Conservation (phyloP, 2,329 filamentous ascomycete genomes). For the Endothia cerciana region DNA sequence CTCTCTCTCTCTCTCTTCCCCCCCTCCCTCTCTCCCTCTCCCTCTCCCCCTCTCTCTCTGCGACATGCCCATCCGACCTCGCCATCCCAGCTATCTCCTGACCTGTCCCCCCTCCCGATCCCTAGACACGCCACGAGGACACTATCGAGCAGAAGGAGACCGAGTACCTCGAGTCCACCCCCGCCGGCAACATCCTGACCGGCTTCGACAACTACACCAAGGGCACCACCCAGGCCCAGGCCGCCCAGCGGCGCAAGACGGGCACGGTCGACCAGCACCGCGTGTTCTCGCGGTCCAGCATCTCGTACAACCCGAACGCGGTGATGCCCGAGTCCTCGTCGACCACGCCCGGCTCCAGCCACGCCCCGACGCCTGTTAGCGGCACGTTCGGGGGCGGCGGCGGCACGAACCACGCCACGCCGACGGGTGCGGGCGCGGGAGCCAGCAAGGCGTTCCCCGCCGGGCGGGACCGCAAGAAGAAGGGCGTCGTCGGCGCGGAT, state of each 20-base stretch:
- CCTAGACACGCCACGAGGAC: slow-evolving; percentile 61
- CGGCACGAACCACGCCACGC: slow-evolving; percentile 58
- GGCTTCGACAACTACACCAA: slow-evolving; percentile 99
- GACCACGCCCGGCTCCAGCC: slow-evolving; percentile 41
- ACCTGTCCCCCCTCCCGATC: neutral
- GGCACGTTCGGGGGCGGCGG: slow-evolving; percentile 50
- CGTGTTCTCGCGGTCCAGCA: slow-evolving; percentile 71
- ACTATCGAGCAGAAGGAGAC: slow-evolving; percentile 82
- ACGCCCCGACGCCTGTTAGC: slow-evolving; percentile 59
- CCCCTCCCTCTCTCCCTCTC: neutral
- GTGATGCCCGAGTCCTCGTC: slow-evolving; percentile 19
- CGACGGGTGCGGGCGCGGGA: slow-evolving; percentile 48
- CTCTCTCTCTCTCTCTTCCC: no score
- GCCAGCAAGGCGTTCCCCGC: slow-evolving; percentile 38
- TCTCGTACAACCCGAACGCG: slow-evolving; percentile 58
- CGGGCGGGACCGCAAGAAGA: slow-evolving; percentile 57
- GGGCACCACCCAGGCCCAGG: slow-evolving; percentile 67
- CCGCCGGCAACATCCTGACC: slow-evolving; percentile 90
- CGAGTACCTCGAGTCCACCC: slow-evolving; percentile 88
- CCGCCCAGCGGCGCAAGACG: slow-evolving; percentile 66
- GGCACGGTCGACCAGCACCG: slow-evolving; percentile 71
- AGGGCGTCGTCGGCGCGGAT: slow-evolving; percentile 40
- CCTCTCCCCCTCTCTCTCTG: neutral
- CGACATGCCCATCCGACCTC: neutral
- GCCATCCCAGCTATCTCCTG: neutral